These are phyloP conservation scores for Calonectria pseudoreteaudii DNA, from an alignment of 2,329 filamentous ascomycete species.

Conservation along the genomic window DNA sequence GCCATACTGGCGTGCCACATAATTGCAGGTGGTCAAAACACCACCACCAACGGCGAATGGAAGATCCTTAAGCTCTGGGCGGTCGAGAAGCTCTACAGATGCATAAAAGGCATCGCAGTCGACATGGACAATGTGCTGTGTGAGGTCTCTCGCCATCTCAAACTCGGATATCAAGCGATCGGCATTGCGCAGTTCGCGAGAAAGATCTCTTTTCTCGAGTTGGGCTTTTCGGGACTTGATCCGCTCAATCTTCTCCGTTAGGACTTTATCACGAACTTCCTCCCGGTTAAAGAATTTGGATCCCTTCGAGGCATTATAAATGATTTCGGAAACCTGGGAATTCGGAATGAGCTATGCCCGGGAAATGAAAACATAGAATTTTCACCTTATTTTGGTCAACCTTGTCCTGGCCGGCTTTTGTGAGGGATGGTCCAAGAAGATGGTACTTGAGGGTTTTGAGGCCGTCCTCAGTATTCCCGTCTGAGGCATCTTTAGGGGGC, in stretches of 20 bases:
- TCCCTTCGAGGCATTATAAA: conserved; percentile 96
- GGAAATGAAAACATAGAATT: not conserved
- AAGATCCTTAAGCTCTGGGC: conserved; percentile 85
- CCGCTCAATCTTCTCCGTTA: conserved; percentile 87
- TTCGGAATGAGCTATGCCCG: not conserved
- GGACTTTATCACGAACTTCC: conserved; percentile 80
- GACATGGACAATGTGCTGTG: conserved; percentile 88
- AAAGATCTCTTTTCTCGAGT: conserved; percentile 81
- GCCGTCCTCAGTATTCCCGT: conserved; percentile 19
- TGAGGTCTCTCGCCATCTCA: conserved; percentile 82
- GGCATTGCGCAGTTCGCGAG: conserved; percentile 77
- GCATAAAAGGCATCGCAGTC: conserved; percentile 99
- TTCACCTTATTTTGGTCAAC: conserved; percentile 89
- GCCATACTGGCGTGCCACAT: conserved; percentile 88
- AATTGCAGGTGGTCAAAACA: conserved; percentile 80
- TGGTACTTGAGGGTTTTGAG: conserved; percentile 83
- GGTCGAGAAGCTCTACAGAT: conserved; percentile 86
- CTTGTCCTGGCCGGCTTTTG: conserved; percentile 91
- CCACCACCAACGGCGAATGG: conserved; percentile 90
- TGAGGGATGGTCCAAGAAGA: conserved; percentile 88
- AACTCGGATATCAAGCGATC: conserved; percentile 86
- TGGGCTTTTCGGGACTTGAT: conserved; percentile 81
- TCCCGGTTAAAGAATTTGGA: conserved; percentile 97
- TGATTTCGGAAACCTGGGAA: conserved; percentile 86
- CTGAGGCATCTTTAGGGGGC: conserved; percentile 27